Evolutionary conservation across 768 basidiomycete species (phyloP).

Genomic region (Agaricus blazei): DNA sequence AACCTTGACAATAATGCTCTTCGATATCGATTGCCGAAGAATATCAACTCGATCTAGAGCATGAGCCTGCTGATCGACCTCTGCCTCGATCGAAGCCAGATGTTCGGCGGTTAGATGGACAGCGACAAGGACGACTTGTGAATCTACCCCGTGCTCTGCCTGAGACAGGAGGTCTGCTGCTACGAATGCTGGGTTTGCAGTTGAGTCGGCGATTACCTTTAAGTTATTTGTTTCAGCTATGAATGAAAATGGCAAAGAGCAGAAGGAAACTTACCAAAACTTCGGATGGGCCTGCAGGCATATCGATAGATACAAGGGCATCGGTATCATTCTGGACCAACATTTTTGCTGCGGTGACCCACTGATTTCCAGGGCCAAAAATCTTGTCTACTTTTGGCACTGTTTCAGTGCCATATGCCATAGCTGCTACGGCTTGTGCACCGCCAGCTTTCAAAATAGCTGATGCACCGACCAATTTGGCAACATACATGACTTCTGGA

Average conservation of each 20-base stretch:
- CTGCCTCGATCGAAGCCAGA: constrained; percentile 72
- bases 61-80: constrained; percentile 83
- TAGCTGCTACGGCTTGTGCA: constrained; percentile 91
- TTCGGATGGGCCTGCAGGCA: constrained; percentile 98
- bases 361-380: constrained; percentile 98
- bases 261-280: constrained; percentile 75
- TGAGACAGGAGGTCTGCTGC: constrained; percentile 97
- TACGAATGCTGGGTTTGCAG: constrained; percentile 83
- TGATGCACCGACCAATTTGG: constrained; percentile 84
- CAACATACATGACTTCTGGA: constrained; percentile 97
- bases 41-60: constrained; percentile 88
- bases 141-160: constrained; percentile 97
- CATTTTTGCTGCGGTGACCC: constrained; percentile 99
- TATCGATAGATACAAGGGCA: constrained; percentile 94
- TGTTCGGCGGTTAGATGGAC: constrained; percentile 59
- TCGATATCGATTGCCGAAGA: constrained; percentile 80
- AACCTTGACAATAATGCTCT: constrained; percentile 84
- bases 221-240: not conserved
- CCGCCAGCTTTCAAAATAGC: constrained; percentile 93
- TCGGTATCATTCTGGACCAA: constrained; percentile 97
- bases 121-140: constrained; percentile 92
- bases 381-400: constrained; percentile 99
- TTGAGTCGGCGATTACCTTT: constrained; percentile 93
- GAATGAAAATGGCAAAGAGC: not conserved
- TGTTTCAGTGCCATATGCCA: constrained; percentile 94